Percentiles rank a stretch among this genome's conserved stretches.
phyloP scores from a whole-genome alignment of 139 green algal genomes.

The Chlorella vulgaris region DNA sequence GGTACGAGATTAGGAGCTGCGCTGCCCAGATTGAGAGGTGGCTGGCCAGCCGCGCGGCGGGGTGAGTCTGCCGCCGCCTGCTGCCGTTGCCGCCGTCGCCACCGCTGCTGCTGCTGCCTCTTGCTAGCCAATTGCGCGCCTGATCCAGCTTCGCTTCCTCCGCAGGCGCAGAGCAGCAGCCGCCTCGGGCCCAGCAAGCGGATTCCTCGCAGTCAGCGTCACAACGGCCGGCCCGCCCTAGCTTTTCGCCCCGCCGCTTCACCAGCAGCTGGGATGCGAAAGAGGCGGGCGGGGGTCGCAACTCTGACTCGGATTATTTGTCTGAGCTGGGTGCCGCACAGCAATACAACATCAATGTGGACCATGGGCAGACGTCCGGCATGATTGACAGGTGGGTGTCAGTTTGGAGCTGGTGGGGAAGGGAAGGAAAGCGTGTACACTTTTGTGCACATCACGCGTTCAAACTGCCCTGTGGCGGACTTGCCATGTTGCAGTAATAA shows the following conservation, averaged over 20 bases:
- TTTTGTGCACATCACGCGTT: too few species aligned
- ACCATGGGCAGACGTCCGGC: conserved; percentile 12
- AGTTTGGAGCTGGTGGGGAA: background rate
- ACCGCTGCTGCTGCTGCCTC: background rate
- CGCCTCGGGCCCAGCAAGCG: background rate
- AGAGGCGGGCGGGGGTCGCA: conserved; percentile 45
- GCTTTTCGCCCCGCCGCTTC: background rate
- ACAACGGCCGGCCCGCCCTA: background rate
- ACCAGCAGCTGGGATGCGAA: conserved; percentile 60
- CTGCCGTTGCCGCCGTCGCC: background rate
- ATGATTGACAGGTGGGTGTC: conserved; percentile 25
- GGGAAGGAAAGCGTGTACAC: too few species aligned
- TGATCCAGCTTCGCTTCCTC: too few species aligned
- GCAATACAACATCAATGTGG: conserved; percentile 53
- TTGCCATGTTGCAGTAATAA: too few species aligned
- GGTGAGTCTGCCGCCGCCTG: too few species aligned
- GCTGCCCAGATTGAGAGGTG: too few species aligned
- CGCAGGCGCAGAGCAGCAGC: background rate
- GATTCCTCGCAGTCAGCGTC: background rate
- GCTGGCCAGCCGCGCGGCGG: too few species aligned
- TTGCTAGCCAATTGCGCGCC: background rate
- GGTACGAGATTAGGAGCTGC: too few species aligned
- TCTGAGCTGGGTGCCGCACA: conserved; percentile 54
- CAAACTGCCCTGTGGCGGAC: too few species aligned
- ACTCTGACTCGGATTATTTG: conserved; percentile 55